Base-by-base conservation (phyloP, 768 basidiomycete species). In the Mycena amicta region DNA sequence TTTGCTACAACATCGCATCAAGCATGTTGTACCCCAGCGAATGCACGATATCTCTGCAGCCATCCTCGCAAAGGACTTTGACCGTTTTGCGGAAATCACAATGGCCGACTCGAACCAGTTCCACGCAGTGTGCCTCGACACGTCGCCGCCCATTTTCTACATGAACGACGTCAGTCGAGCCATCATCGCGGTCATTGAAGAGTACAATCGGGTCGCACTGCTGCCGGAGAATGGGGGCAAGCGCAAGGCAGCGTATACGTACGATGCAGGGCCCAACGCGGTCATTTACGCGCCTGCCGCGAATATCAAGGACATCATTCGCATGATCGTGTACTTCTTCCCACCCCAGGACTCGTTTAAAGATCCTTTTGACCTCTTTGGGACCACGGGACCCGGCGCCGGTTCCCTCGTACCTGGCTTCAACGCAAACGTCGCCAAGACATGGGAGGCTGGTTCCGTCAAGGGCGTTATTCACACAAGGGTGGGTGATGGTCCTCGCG, bases 101-200 rank as follows among this genome's bases (percentile, higher is more conserved):
- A 99, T 98, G 94, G 86, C 84, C 50, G 97, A 99, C 72, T 96
- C 94, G 52, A 99, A 99, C 77, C 90, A 93, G 77, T 99, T 99
- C 86, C 97, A 99, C 70, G 95, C 97, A 26, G 93, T 98, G 64
- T 92, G 91, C 50, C 88, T 98, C 63, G 97, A 99, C 75, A 98
- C 97, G 0, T 86, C 90, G 41, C 97, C 97, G 1, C 97, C 97
- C 41, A 98, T 98, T 74, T 98, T 99, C 74, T 99, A 99, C 80
- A 88, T 99, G 86, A 98, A 98, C 78, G 97, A 99, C 74, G 93
- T 96, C 66, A 90, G 88, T 56, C 83, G 91, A n/a, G 74, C 92
- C n/a, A 93, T 99, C 75, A 93, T 99, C 70, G 80, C 88, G 5
- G 74, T 98, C 68, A 81, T 99, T 64, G 89, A 90, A 40, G 97